Evolutionary conservation across 352 stramenopile species (phyloP).

Genomic region (Phytophthora litchii): DNA sequence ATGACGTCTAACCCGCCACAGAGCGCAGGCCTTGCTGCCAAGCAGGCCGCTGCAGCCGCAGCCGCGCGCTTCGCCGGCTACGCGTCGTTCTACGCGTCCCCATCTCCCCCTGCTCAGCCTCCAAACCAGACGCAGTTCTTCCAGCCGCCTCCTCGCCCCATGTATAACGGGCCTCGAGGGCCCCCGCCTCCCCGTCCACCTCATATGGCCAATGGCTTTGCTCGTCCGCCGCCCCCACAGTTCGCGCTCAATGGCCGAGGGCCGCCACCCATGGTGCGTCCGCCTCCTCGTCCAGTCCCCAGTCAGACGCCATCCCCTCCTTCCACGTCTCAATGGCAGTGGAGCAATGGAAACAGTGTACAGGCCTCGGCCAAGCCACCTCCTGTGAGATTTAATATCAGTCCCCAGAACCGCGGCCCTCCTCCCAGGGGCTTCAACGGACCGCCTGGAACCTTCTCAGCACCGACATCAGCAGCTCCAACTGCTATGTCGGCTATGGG

Average conservation of each 20-base stretch:
- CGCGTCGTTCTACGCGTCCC: slow-evolving; percentile 65
- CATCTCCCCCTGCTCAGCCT: slow-evolving; percentile 5
- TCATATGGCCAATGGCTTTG: slow-evolving; percentile 17
- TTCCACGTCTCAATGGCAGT: slow-evolving; percentile 63
- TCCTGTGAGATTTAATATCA: slow-evolving; percentile 57
- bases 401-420: slow-evolving; percentile 16
- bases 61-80: slow-evolving; percentile 68
- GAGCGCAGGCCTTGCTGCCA: slow-evolving; percentile 28
- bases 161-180: slow-evolving; percentile 31
- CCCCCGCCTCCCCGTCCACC: slow-evolving; percentile 27
- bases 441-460: slow-evolving; percentile 21
- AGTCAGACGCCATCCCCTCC: slow-evolving; percentile 16
- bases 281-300: slow-evolving; percentile 36
- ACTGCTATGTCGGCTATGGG: slow-evolving; percentile 23
- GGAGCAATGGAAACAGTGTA: slow-evolving; percentile 50
- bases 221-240: slow-evolving; percentile 25
- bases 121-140: slow-evolving; percentile 16
- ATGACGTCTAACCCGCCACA: slow-evolving; percentile 50
- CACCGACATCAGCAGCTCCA: slow-evolving; percentile 12
- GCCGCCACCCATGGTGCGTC: slow-evolving; percentile 44
- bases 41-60: slow-evolving; percentile 42
- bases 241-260: slow-evolving; percentile 28
- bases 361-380: slow-evolving; percentile 23
- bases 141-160: slow-evolving; percentile 26
- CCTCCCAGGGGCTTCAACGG: slow-evolving; percentile 24